Evolutionary conservation across 148 eudicot genomes (phyloP), one percentile per base, ranked within the genome.

Genomic region (Rhododendron ferrugineum): DNA sequence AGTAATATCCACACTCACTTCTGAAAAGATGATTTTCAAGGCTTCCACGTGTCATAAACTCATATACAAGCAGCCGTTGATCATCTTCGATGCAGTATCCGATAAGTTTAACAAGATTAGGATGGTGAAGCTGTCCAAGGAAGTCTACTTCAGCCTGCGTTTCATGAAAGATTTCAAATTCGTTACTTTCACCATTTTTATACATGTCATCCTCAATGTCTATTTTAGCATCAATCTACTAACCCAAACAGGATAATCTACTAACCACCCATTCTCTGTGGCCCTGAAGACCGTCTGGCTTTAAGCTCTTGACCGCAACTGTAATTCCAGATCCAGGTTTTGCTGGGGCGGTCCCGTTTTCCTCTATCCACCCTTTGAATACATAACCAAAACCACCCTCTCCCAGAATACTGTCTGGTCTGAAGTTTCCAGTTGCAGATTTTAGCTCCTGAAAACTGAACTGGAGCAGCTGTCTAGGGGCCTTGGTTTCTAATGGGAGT

Each of bases 251-350:
- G 88, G 79, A 86, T 84, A 84, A 66, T 79, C 64, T 87, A 94
- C 97, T 95, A 90, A 95, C 99, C 99, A 97, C 96, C 99, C 99
- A 97, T 93, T 97, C 99, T 94, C 99, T 91, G 82, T 97, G 99
- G 64, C 98, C 99, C 89, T 97, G 99, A 60, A 97, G 95, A 72
- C 96, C 99, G 78, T 97, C 98, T 0, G 92, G 96, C 91, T 97
- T 97, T 91, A 97, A 90, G 84, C 98, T 95, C 89, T 97, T 97
- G 84, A 97, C 99, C 0, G 98, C 99, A 58, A 97, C 99, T 0
- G 99, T 97, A 86, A 93, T 74, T 14, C 99, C 99, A 0, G 96
- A 95, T 64, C 98, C 99, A 0, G 99, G 99, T 86, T 94, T 97
- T 1, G 98, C 99, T 1, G 99, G 98, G 4, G 92, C 88, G 1